These are phyloP conservation scores for Calvatia gigantea DNA, from an alignment of 768 basidiomycete genomes.

Conservation along the genomic window DNA sequence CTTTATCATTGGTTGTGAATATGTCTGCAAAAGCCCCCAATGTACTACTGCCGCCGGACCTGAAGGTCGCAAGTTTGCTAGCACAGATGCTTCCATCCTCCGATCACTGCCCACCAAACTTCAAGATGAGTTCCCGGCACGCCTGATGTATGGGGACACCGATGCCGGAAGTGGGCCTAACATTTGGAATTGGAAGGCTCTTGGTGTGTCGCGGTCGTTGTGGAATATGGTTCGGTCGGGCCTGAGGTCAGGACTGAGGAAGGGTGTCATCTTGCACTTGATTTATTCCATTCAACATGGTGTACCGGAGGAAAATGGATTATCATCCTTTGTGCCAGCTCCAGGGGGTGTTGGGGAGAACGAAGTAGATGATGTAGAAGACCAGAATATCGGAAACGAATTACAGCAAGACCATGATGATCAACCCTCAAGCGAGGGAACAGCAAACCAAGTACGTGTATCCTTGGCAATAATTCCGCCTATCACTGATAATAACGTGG, in stretches of 20 bases:
- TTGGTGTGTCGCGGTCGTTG: conserved; percentile 65
- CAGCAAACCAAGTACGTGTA: conserved; percentile 6
- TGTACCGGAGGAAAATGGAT: conserved; percentile 27
- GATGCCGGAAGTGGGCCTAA: conserved; percentile 56
- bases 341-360: not conserved
- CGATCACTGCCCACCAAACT: conserved; percentile 65
- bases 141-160: conserved; percentile 50
- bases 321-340: not conserved
- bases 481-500: conserved; percentile 10
- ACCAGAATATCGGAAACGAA: conserved; percentile 12
- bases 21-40: conserved; percentile 52
- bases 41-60: conserved; percentile 41
- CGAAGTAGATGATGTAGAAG: conserved; percentile 18
- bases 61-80: conserved; percentile 66
- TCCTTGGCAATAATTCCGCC: not conserved
- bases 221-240: conserved; percentile 72
- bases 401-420: not conserved
- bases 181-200: conserved; percentile 76
- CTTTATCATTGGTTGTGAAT: conserved; percentile 84
- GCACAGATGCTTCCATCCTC: conserved; percentile 69
- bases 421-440: not conserved
- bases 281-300: conserved; percentile 58
- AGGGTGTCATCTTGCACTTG: conserved; percentile 57
- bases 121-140: conserved; percentile 72
- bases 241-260: conserved; percentile 55